Percentiles rank a stretch among this genome's conserved stretches.
phyloP scores from a whole-genome alignment of 2,329 filamentous ascomycete species.

The Lasiodiplodia theobromae region DNA sequence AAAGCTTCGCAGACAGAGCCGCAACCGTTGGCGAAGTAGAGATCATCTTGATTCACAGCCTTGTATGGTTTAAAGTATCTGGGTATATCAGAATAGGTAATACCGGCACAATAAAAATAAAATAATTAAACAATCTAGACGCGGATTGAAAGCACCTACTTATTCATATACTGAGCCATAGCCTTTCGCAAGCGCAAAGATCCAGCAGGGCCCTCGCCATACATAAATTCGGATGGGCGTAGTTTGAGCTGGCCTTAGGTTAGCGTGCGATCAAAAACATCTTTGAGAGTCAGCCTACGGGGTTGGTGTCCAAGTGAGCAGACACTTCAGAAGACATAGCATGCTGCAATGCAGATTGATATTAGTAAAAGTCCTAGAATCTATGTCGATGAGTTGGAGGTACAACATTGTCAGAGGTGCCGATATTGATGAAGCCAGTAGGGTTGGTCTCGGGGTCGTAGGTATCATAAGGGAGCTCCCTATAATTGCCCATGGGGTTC shows the following conservation, averaged over 20 bases:
- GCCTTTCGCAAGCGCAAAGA: constrained; percentile 48
- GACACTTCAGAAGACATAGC: constrained; percentile 48
- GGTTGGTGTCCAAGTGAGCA: constrained; percentile 49
- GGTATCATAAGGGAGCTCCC: constrained; percentile 31
- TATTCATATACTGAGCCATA: constrained; percentile 53
- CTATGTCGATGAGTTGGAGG: background rate
- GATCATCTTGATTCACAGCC: constrained; percentile 45
- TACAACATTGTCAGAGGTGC: constrained; percentile 41
- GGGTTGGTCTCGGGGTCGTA: constrained; percentile 40
- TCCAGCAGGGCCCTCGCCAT: constrained; percentile 50
- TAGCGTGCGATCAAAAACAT: background rate
- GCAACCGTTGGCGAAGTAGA: constrained; percentile 52
- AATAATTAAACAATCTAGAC: too few species aligned
- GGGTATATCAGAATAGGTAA: background rate
- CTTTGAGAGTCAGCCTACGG: constrained; percentile 30
- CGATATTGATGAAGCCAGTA: constrained; percentile 40
- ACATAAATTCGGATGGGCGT: constrained; percentile 47
- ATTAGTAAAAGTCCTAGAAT: background rate
- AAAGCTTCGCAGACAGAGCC: constrained; percentile 54
- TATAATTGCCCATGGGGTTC: constrained; percentile 32
- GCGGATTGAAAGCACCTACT: background rate
- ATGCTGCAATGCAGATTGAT: constrained; percentile 36
- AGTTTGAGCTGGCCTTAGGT: constrained; percentile 37
- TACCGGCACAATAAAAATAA: background rate
- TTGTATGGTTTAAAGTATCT: constrained; percentile 47